phyloP scores from a whole-genome alignment of 148 eudicot species.

The Drosera capensis region DNA sequence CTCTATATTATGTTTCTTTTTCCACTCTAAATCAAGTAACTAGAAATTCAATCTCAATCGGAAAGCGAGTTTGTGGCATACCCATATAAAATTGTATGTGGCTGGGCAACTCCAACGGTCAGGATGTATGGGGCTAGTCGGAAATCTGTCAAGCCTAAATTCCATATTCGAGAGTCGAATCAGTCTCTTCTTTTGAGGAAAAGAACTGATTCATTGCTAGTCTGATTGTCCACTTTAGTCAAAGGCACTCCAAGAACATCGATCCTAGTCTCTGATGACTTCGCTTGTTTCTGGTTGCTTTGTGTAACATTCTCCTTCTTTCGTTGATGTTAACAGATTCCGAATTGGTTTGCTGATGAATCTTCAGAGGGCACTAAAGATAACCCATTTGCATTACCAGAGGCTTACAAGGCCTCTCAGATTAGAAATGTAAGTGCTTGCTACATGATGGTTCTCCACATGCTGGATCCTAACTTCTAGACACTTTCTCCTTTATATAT shows the following conservation, averaged over 20 bases:
- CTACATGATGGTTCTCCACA: neutral
- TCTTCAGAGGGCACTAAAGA: slow-evolving; percentile 56
- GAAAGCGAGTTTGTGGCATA: no score
- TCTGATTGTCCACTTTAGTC: no score
- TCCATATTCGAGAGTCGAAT: no score
- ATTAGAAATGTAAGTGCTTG: slow-evolving; percentile 41
- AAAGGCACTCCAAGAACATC: neutral
- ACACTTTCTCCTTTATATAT: neutral
- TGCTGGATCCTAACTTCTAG: neutral
- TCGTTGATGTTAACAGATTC: slow-evolving; percentile 35
- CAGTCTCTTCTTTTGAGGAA: no score
- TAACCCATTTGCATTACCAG: slow-evolving; percentile 85
- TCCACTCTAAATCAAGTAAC: neutral
- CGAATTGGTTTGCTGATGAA: slow-evolving; percentile 71
- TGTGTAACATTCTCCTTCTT: neutral
- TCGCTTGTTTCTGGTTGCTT: slow-evolving; percentile 3
- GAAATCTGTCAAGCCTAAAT: no score
- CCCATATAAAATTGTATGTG: no score
- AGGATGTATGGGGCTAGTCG: no score
- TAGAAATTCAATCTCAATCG: neutral
- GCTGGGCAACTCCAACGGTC: no score
- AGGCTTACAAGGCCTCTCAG: slow-evolving; percentile 64
- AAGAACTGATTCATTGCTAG: no score
- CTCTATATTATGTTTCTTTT: neutral
- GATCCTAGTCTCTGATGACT: neutral